Base-by-base conservation (phyloP, 768 basidiomycete species). In the Asterophora parasitica region DNA sequence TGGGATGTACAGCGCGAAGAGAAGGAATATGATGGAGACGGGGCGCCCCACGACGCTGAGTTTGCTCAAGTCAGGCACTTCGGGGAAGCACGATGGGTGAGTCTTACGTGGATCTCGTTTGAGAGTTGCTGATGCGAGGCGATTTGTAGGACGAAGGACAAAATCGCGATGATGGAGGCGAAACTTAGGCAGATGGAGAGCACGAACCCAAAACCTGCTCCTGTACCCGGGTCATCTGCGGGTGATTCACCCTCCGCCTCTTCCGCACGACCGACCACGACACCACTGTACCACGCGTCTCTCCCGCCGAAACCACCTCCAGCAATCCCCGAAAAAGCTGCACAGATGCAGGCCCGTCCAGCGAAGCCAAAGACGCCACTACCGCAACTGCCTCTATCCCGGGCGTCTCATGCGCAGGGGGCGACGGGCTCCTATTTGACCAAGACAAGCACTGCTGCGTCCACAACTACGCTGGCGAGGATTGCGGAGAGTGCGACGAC, bases 91-190 rank as follows among this genome's bases (percentile, higher is more conserved):
- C 68, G 74, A 75, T 54, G 71, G 72, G 81, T 80, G 30, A 44
- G 72, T 64, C 16, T 4, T 16, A 9, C n/a, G 33, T 51, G 46
- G 20, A 19, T 6, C 16, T 45, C 6, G n/a, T 16, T 7, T 33
- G 12, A 31, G 19, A 55, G 7, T 15, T 26, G 13, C 33, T 47
- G 31, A 42, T 47, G 58, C 38, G 10, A 15, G 15, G 10, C 55
- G 23, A 23, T 23, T 3, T 23, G 48, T 58, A 94, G 89, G 42
- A 93, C 90, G 1, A 70, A 77, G 36, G 83, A 82, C 57, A 96
- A 97, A 68, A 99, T 99, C 56, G 92, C 93, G 7, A 79, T 85
- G 59, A 87, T 97, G 77, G 96, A 99, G 67, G 95, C 95, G 2
- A 99, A 99, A 65, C 73, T 99, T 17, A 78, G 82, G 13, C 81